A percentile compares a stretch with the other conserved stretches of the same genome.
These are phyloP conservation scores for Cicer pinnatifidum DNA, from an alignment of 306 rosid species.

Conservation along the genomic window DNA sequence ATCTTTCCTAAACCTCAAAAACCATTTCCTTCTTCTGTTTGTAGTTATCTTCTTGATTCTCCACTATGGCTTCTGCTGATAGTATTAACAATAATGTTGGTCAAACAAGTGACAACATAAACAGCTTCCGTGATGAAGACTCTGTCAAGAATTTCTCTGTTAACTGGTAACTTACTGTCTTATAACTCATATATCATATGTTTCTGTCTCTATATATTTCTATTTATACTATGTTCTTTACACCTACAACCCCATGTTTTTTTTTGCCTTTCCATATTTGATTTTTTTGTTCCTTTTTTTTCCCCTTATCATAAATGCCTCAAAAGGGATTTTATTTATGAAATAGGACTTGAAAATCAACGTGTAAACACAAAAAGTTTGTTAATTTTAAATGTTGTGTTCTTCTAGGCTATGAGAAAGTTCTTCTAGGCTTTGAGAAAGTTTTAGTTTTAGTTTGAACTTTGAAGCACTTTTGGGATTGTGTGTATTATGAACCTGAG, in stretches of 20 bases:
- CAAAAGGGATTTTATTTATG: slow-evolving; percentile 16
- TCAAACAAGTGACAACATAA: slow-evolving; percentile 2
- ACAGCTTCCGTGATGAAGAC: slow-evolving; percentile 21
- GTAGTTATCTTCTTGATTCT: background rate
- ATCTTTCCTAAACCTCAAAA: slow-evolving; percentile 22
- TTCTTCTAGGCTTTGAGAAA: background rate
- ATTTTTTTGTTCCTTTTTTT: background rate
- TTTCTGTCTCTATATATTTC: background rate
- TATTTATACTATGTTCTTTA: background rate
- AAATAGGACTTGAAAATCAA: background rate
- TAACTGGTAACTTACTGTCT: slow-evolving; percentile 25
- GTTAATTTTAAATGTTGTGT: background rate
- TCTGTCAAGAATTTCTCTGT: slow-evolving; percentile 40
- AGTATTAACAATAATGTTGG: background rate
- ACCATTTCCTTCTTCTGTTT: background rate
- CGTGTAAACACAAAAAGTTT: background rate
- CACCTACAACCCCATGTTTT: background rate
- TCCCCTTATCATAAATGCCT: background rate
- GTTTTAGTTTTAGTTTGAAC: background rate
- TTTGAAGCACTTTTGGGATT: background rate
- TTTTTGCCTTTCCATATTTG: background rate
- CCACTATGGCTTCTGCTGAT: slow-evolving; percentile 41
- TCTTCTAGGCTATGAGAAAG: background rate
- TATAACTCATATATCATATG: background rate
- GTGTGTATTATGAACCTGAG: background rate